Conservation (phyloP, 176 grass and related monocot species). For the Luzula sylvatica region DNA sequence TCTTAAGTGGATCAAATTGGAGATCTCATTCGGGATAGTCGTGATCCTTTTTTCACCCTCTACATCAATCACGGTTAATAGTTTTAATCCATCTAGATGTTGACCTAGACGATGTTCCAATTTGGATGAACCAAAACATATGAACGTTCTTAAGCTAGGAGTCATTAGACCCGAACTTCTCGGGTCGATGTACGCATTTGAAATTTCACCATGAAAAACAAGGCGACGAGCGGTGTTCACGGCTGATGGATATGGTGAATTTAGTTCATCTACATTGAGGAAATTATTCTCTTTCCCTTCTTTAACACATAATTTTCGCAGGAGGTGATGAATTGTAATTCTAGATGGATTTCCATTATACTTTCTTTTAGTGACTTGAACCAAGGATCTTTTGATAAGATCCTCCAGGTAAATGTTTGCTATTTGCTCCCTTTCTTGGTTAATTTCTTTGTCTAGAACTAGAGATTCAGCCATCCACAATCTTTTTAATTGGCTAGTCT, state of each 20-base stretch:
- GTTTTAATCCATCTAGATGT: constrained; percentile 15
- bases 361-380: constrained; percentile 21
- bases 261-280: constrained; percentile 1
- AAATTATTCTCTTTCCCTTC: constrained; percentile 14
- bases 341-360: constrained; percentile 16
- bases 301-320: neutral
- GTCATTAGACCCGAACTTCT: constrained; percentile 5
- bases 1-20: constrained; percentile 23
- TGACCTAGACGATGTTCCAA: constrained; percentile 21
- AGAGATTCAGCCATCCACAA: constrained; percentile 27
- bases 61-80: constrained; percentile 21
- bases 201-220: constrained; percentile 18
- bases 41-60: constrained; percentile 24
- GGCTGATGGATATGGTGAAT: neutral
- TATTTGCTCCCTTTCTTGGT: constrained; percentile 18
- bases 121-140: constrained; percentile 16
- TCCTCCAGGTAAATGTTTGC: constrained; percentile 17
- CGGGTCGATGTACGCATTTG: constrained; percentile 7
- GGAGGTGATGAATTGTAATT: constrained; percentile 15
- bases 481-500: constrained; percentile 16
- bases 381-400: constrained; percentile 17
- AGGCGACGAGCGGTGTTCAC: constrained; percentile 9
- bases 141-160: constrained; percentile 18
- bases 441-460: constrained; percentile 7
- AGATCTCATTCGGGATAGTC: constrained; percentile 18